Evolutionary conservation across 164 flowering plant species (phyloP).

Genomic region (Tetracentron sinense): DNA sequence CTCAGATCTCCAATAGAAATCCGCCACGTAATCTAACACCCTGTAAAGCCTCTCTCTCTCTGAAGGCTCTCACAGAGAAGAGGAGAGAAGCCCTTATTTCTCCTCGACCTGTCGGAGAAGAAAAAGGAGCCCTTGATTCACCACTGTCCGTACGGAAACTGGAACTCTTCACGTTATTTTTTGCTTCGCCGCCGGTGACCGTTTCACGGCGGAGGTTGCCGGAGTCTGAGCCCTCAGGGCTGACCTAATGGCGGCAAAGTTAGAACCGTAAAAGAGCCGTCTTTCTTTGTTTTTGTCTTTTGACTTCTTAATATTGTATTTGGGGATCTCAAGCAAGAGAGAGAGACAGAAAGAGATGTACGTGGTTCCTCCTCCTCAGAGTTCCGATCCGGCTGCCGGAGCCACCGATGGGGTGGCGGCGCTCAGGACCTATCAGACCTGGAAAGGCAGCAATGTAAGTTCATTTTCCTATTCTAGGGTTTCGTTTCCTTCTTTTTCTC

Average conservation of each 20-base stretch:
- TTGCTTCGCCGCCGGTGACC: background rate
- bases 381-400: constrained; percentile 46
- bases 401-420: constrained; percentile 31
- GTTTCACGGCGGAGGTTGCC: background rate
- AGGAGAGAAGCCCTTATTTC: background rate
- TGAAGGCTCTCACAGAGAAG: no score
- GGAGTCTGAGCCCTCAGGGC: background rate
- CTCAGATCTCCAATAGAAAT: no score
- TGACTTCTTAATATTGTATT: background rate
- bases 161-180: background rate
- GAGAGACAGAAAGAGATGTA: constrained; percentile 45
- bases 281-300: background rate
- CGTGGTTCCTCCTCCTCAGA: constrained; percentile 69
- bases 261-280: background rate
- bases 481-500: background rate
- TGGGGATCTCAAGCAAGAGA: background rate
- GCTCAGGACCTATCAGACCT: constrained; percentile 62
- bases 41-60: no score
- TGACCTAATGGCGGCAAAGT: background rate
- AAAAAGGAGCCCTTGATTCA: background rate
- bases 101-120: background rate
- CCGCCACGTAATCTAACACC: no score
- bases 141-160: background rate
- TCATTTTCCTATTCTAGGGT: background rate
- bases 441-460: constrained; percentile 98